Evolutionary conservation across 106 monocot species (phyloP), one percentile per base, ranked within the genome.

Genomic region (Dendrobium catenatum): DNA sequence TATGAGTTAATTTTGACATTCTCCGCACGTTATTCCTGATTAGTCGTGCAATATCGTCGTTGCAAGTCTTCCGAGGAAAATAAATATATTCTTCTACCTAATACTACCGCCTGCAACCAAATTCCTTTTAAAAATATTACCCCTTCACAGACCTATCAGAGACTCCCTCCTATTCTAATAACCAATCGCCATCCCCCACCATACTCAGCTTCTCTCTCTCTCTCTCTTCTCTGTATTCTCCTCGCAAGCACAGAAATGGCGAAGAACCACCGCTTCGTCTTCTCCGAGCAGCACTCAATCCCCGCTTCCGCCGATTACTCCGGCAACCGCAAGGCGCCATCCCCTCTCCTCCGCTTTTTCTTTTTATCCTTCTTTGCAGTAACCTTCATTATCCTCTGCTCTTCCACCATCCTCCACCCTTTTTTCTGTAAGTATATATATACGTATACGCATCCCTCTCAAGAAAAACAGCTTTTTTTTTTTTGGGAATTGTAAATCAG

Each of bases 361-460:
- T 56, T 81, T 44, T 27, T 73, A 11, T 56, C 74, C 55, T 42
- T 74, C 33, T 17, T 81, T 55, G 73, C 41, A 1, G 31, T 41
- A 10, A 18, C 41, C 31, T 81, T 81, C 81, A 49, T 72, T 27
- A 5, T 81, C 76, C 24, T 81, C 81, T 58, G 66, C n/a, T 66
- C 66, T 20, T 66, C 66, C 66, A 66, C 76, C 59, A 18, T 81
- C 18, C 17, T 27, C 37, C 3, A 37, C 72, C 51, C 55, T 37
- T 51, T 0, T 17, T 49, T 31, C 10, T n/a, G 20, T 66, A 20
- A 17, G 66, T 37, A 37, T 37, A 37, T 37, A 37, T 37, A 17
- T 55, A 55, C 9, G 55, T 3, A 55, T 55, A 6, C 68, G 43
- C 17, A 42, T 24, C 33, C 22, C 11, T 6, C 29, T 55, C 20